phyloP scores from a whole-genome alignment of 805 yeast genomes.

The Metschnikowia picachoensis region DNA sequence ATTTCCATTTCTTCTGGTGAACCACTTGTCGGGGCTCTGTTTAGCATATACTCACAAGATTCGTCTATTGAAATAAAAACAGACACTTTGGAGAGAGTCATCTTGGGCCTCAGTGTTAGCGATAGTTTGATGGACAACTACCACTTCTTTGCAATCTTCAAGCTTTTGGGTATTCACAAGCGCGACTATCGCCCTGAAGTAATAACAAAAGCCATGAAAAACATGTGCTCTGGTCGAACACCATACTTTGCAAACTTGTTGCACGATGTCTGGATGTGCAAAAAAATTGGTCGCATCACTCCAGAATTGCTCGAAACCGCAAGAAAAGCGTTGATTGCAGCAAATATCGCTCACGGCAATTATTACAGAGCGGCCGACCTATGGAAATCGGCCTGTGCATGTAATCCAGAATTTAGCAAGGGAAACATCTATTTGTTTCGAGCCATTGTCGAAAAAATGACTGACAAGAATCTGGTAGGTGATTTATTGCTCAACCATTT shows the following conservation, averaged over 20 bases:
- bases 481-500: conserved; percentile 3
- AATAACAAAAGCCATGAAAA: conserved; percentile 5
- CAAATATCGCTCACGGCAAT: conserved; percentile 16
- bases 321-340: conserved; percentile 7
- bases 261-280: conserved; percentile 4
- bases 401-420: conserved; percentile 3
- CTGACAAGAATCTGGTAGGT: neutral
- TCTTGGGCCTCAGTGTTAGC: conserved; percentile 8
- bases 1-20: conserved; percentile 8
- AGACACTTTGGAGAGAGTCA: conserved; percentile 6
- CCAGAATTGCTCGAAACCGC: neutral
- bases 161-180: conserved; percentile 2
- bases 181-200: neutral
- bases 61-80: conserved; percentile 1
- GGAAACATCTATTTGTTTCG: neutral
- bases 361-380: conserved; percentile 13
- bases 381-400: conserved; percentile 14
- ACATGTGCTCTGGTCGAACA: conserved; percentile 7
- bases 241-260: conserved; percentile 21
- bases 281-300: neutral
- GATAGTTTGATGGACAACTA: conserved; percentile 11
- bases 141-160: conserved; percentile 13
- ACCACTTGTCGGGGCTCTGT: conserved; percentile 14
- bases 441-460: neutral
- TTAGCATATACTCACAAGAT: neutral